These are phyloP conservation scores for Pontederia paniculata DNA, from an alignment of 176 grass and related monocot genomes.

Conservation along the genomic window DNA sequence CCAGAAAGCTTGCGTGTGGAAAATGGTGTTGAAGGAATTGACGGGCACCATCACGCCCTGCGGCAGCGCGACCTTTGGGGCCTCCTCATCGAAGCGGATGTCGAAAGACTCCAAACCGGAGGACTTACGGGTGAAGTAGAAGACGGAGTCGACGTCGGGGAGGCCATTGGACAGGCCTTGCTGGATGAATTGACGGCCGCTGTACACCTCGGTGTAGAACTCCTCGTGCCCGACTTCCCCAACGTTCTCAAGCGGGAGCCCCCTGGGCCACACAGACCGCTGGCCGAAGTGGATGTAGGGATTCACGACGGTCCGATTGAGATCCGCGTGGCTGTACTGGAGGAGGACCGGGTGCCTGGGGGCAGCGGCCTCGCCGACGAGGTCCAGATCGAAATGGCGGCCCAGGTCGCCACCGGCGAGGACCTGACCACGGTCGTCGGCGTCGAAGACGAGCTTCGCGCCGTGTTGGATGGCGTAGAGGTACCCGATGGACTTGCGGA, in stretches of 20 bases:
- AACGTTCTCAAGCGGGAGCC: constrained; percentile 72
- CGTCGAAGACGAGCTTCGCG: constrained; percentile 88
- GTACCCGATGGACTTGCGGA: constrained; percentile 83
- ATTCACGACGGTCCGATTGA: constrained; percentile 84
- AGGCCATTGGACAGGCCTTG: constrained; percentile 84
- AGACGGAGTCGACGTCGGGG: constrained; percentile 84
- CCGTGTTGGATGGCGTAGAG: constrained; percentile 94
- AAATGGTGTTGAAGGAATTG: constrained; percentile 95
- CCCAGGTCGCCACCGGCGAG: constrained; percentile 50
- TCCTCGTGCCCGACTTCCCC: constrained; percentile 83
- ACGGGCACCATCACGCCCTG: constrained; percentile 90
- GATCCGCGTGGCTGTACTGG: constrained; percentile 86
- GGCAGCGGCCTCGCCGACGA: constrained; percentile 33
- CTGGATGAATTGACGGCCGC: constrained; percentile 92
- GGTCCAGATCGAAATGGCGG: constrained; percentile 74
- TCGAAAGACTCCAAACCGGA: constrained; percentile 32
- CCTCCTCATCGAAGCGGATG: constrained; percentile 72
- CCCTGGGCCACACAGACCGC: constrained; percentile 87
- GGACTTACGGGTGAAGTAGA: constrained; percentile 95
- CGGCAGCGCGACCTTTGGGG: constrained; percentile 74
- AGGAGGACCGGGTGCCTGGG: constrained; percentile 66
- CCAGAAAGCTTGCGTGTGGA: constrained; percentile 88
- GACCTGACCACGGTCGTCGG: constrained; percentile 83
- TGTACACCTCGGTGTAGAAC: constrained; percentile 87
- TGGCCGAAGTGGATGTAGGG: constrained; percentile 97